Base-by-base conservation (phyloP, 1,139 yeast species). In the Saccharomyces hybrid region DNA sequence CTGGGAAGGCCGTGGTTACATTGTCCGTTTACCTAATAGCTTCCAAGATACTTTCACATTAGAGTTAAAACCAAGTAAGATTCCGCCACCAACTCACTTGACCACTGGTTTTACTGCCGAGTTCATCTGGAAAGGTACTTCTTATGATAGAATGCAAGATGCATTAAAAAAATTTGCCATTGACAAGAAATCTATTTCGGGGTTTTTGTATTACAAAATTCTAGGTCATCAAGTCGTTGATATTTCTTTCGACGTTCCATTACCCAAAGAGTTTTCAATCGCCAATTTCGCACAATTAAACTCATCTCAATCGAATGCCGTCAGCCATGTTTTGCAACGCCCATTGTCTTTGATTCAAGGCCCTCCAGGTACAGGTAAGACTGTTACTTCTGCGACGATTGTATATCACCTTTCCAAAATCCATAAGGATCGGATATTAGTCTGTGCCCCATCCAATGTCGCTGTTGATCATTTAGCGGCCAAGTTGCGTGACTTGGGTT, bases 321-420 rank as follows among this genome's bases (percentile, higher is more conserved):
- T 91, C 27, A 76, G 79, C 55, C 73, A 81, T 5, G 97, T 86
- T 1, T 72, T 91, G 57, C 80, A 79, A 63, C 77, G 83, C 62
- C 97, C 97, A 1, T 75, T 91, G 48, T 82, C 96, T 6, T 77
- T 91, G 63, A 90, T 91, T 60, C 98, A 91, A 70, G 98, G 98
- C 19, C 98, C 98, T n/a, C 98, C 98, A 14, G 72, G 72, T 51
- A 91, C 98, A 0, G 98, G 98, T 68, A 91, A 91, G 69, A 91
- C 98, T 0, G 96, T 89, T 13, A 90, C 96, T 0, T 88, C 97
- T 0, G 95, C 97, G 3, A 85, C 96, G 0, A 88, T 91, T 59
- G 81, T 90, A 28, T 86, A 87, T 64, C 96, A 89, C 64, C 73
- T 90, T 57, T 77, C 83, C 2, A 80, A 80, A 55, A 67, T 84